Evolutionary conservation across 1,284 basidiomycete genomes (phyloP).

Genomic region (Ceratobasidium sp.): DNA sequence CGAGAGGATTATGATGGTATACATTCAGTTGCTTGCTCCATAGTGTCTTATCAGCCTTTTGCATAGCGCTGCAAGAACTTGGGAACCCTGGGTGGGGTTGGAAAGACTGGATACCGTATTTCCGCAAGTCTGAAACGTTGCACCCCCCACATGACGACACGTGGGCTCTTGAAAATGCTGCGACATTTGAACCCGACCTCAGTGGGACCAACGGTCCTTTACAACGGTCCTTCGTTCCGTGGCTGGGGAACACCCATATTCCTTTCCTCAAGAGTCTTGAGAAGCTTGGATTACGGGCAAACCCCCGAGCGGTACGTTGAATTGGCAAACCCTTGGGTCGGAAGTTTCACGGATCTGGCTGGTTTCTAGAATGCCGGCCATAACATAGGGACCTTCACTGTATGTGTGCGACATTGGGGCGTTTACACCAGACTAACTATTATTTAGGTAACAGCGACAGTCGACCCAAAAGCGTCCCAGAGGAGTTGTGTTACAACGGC

Average conservation of each 20-base stretch:
- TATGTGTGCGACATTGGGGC: conserved; percentile 31
- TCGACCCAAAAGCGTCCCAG: conserved; percentile 27
- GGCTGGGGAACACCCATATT: conserved; percentile 46
- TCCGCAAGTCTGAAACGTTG: conserved; percentile 48
- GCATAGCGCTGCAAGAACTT: conserved; percentile 37
- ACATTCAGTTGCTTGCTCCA: neutral
- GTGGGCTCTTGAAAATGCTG: conserved; percentile 43
- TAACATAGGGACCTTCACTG: conserved; percentile 46
- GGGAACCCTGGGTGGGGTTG: conserved; percentile 48
- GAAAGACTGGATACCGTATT: conserved; percentile 46
- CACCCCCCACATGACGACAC: conserved; percentile 35
- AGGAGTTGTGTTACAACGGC: conserved; percentile 39
- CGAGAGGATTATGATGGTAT: conserved; percentile 48
- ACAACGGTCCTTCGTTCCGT: conserved; percentile 43
- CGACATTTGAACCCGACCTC: conserved; percentile 42
- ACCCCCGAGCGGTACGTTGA: conserved; percentile 44
- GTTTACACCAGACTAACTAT: neutral
- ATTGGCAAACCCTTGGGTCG: neutral
- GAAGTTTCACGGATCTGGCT: neutral
- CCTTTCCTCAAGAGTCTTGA: conserved; percentile 47
- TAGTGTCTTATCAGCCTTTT: neutral
- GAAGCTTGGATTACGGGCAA: conserved; percentile 45
- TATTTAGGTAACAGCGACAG: conserved; percentile 19
- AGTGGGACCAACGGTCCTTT: conserved; percentile 47
- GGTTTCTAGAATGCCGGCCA: conserved; percentile 41